Evolutionary conservation across 1,284 basidiomycete species (phyloP).

Genomic region (Cryptococcus deneoformans): DNA sequence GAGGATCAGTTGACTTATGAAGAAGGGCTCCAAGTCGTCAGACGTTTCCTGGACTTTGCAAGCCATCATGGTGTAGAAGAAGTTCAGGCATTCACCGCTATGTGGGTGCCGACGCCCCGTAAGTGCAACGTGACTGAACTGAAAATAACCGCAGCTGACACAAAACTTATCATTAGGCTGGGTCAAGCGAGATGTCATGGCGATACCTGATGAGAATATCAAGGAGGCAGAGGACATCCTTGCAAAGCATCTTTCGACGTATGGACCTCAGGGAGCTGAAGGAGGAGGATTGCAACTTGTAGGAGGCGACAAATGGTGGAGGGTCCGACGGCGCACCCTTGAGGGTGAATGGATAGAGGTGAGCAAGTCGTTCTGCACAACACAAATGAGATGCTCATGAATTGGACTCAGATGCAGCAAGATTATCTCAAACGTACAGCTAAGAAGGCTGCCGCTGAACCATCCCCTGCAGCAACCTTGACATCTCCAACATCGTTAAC

Average conservation of each 20-base stretch:
- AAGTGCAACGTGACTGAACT: slow-evolving; percentile 7
- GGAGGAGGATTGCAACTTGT: slow-evolving; percentile 50
- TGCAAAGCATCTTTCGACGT: slow-evolving; percentile 38
- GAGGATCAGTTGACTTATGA: slow-evolving; percentile 45
- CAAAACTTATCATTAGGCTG: slow-evolving; percentile 21
- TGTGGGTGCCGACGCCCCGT: slow-evolving; percentile 43
- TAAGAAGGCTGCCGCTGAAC: slow-evolving; percentile 11
- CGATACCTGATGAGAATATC: slow-evolving; percentile 42
- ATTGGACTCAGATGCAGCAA: slow-evolving; percentile 46
- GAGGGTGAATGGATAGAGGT: slow-evolving; percentile 83
- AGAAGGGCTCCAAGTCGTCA: slow-evolving; percentile 43
- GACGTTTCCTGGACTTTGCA: slow-evolving; percentile 41
- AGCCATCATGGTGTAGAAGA: slow-evolving; percentile 47
- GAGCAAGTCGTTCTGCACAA: slow-evolving; percentile 5
- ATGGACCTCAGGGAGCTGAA: slow-evolving; percentile 30
- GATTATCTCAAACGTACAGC: slow-evolving; percentile 48
- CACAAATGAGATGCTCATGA: background rate
- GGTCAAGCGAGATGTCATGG: slow-evolving; percentile 42
- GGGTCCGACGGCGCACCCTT: slow-evolving; percentile 69
- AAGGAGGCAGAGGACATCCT: slow-evolving; percentile 42
- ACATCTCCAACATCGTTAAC: background rate
- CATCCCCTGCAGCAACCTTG: background rate
- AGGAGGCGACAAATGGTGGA: slow-evolving; percentile 95
- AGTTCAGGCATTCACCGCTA: slow-evolving; percentile 50
- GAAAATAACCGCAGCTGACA: background rate